Evolutionary conservation across 345 rosid species (phyloP).

Genomic region (Melaleuca quinquenervia): DNA sequence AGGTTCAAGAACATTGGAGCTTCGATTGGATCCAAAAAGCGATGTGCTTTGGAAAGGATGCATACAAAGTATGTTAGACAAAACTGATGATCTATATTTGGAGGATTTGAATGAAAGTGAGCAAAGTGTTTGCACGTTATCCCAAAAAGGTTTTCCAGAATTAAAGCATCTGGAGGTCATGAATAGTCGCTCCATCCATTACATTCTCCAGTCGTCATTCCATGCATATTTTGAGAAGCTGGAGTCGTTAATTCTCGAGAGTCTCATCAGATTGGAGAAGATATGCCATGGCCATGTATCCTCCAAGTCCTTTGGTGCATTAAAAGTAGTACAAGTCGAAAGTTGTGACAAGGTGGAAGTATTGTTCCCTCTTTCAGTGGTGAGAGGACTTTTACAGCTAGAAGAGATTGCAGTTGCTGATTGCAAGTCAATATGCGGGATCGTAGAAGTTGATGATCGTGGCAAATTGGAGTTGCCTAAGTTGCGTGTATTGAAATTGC

Average conservation of each 20-base stretch:
- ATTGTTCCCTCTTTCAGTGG: not conserved
- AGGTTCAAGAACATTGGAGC: not conserved
- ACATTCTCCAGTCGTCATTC: not conserved
- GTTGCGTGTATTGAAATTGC: not conserved
- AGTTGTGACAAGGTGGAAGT: not conserved
- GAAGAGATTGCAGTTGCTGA: accelerated
- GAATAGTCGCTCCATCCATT: accelerated
- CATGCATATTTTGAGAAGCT: not conserved
- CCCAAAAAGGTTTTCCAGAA: not conserved
- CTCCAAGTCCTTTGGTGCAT: not conserved
- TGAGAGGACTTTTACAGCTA: not conserved
- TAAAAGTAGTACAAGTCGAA: not conserved
- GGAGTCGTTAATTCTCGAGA: accelerated
- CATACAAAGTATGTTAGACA: not conserved
- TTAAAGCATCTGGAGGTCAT: not conserved
- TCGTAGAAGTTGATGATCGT: not conserved
- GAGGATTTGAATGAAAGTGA: accelerated
- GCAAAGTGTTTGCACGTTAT: not conserved
- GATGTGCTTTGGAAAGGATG: not conserved
- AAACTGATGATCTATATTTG: too few relatives aligned
- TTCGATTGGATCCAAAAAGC: not conserved
- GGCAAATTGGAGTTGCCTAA: not conserved
- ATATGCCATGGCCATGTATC: not conserved
- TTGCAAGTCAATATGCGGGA: accelerated
- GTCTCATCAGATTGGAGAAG: not conserved